Base-by-base conservation (phyloP, 192 early-diverging fungal species). In the Backusella macrospora region DNA sequence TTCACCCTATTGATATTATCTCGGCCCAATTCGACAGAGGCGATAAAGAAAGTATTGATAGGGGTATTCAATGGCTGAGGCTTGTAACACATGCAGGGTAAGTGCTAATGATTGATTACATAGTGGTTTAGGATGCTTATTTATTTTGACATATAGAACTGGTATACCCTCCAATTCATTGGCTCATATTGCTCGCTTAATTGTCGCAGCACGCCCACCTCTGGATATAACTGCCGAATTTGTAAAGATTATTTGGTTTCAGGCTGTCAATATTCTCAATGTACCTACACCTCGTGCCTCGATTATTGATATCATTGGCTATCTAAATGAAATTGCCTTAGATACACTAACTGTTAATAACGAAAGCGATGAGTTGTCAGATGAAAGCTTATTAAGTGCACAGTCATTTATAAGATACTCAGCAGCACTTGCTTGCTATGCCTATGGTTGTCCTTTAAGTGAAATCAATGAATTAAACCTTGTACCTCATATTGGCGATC, bases 331-430 rank as follows among this genome's bases (percentile, higher is more conserved):
- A 43, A 68, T 48, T 0, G 52, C 78, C 14, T 21, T 72, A n/a
- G 81, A 75, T 23, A 71, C 62, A 44, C 40, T 83, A 7, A 71
- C 62, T 9, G 40, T 43, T 18, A 66, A 72, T 14, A 74, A 81
- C 14, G 70, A 77, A 65, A 72, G 18, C 42, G 62, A 71, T 26
- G 42, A 75, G 3, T 42, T 69, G n/a, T 47, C 44, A 18, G 68
- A 44, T 8, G 46, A 71, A 65, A 40, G 67, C 21, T 63, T 83
- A 34, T 10, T 21, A 49, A 83, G 82, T 49, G 68, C 67, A 15
- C 81, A 78, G 65, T 43, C 69, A n/a, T 63, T 86, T 45, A 74
- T 86, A 10, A 82, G 80, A 47, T 86, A 85, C 38, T 80, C 83
- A 5, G 55, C 77, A 16, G 81, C 64, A 29, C 63, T 86, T 3